Evolutionary conservation across 2,329 filamentous ascomycete genomes (phyloP), one percentile per base, ranked within the genome.

Genomic region (Coniochaeta prunicola): DNA sequence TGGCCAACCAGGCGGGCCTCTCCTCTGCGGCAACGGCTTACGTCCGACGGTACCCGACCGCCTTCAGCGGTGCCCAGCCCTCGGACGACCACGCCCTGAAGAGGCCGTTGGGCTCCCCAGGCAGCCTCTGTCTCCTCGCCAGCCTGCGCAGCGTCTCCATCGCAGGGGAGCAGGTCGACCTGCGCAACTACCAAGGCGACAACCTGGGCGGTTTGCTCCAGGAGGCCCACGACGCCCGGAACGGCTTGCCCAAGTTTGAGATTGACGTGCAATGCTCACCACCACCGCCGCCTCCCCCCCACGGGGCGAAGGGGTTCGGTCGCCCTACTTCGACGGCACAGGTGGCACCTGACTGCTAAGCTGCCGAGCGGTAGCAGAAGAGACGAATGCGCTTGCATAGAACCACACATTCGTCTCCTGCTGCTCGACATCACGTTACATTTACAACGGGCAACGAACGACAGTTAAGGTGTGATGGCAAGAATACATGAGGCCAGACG

Each of bases 21-120:
- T 58, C 60, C 31, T 55, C 59, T 4, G 59, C 61, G 6, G 64
- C 66, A 1, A 13, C 63, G 2, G 19, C 24, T 19, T 66, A 63
- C 36, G 59, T 67, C 13, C 57, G 59, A 4, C 53, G 59, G 12
- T 57, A 65, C 31, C 50, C 54, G 5, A 15, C 8, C 15, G 17
- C 34, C 13, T 65, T 65, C 38, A 53, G 57, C 33, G 38, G 38
- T 31, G 53, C 24, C 4, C 21, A 50, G 3, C 21, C 45, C 10
- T 30, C 21, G 45, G 45, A 50, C 24, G 13, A 50, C 24, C 45
- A 50, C 5, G 45, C 24, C 13, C 24, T 50, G 21, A 50, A 50
- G 24, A 26, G 28, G 21, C 45, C 45, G 2, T 7, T 28, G 21
- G 45, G 45, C 24, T 50, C 45, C 24, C 45, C 21, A 5, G 24